These are phyloP conservation scores for Tylopilus intermedius DNA, from an alignment of 768 basidiomycete genomes.

Conservation along the genomic window DNA sequence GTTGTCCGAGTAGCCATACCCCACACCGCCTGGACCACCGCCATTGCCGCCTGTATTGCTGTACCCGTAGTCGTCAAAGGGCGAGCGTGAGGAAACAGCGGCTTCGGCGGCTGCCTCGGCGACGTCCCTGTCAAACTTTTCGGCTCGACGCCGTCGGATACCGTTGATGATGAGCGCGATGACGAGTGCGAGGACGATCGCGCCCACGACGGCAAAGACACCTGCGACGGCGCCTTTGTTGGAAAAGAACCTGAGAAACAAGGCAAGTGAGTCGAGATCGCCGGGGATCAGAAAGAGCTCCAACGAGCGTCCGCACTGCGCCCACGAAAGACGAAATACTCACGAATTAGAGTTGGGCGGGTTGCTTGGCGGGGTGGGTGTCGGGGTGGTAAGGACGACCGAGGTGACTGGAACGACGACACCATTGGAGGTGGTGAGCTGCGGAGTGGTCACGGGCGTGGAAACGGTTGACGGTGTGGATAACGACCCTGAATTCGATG, in stretches of 20 bases:
- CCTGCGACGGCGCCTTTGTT: constrained; percentile 73
- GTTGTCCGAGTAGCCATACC: constrained; percentile 42
- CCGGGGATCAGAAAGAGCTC: not conserved
- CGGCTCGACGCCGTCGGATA: constrained; percentile 59
- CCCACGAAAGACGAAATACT: constrained; percentile 17
- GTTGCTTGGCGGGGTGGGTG: too few species aligned
- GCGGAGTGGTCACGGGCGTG: too few species aligned
- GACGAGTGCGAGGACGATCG: constrained; percentile 36
- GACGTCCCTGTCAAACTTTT: constrained; percentile 67
- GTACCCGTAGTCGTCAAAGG: constrained; percentile 45
- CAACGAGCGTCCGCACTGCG: too few species aligned
- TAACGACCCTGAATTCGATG: too few species aligned
- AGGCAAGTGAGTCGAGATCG: constrained; percentile 5
- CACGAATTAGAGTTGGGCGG: too few species aligned
- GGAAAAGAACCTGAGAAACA: constrained; percentile 51
- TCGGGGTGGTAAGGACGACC: too few species aligned
- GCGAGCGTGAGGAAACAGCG: constrained; percentile 45
- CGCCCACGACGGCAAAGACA: constrained; percentile 59
- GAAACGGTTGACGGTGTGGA: too few species aligned
- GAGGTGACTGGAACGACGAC: too few species aligned
- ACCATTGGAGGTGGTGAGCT: too few species aligned
- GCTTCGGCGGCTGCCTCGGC: constrained; percentile 67
- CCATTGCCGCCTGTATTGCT: constrained; percentile 19
- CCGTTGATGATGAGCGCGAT: constrained; percentile 46
- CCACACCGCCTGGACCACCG: constrained; percentile 17